phyloP scores from a whole-genome alignment of 148 eudicot species.

The Rhododendron williamsianum region DNA sequence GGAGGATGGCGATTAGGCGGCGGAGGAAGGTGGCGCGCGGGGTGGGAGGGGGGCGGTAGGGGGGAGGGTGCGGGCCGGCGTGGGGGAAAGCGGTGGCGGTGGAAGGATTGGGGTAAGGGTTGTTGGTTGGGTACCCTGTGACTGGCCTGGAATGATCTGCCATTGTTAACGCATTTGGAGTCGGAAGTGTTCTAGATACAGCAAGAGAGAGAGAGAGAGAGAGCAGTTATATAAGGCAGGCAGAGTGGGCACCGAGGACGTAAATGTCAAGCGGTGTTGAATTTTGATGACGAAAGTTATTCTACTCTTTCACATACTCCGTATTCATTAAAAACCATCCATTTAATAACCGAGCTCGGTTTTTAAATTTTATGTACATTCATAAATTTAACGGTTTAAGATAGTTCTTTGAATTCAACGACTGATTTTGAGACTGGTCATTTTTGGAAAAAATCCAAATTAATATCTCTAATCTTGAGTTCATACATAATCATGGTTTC shows the following conservation, averaged over 20 bases:
- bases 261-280: background rate
- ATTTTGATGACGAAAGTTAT: background rate
- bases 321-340: too few species aligned
- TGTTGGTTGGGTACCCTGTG: conserved; percentile 37
- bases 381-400: too few species aligned
- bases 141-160: conserved; percentile 16
- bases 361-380: too few species aligned
- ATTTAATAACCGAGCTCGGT: too few species aligned
- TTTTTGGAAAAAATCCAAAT: too few species aligned
- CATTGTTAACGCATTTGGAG: background rate
- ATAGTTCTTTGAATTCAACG: too few species aligned
- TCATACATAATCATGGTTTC: too few species aligned
- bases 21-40: conserved; percentile 62
- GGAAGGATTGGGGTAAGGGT: conserved; percentile 16
- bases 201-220: background rate
- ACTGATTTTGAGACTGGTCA: too few species aligned
- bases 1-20: conserved; percentile 45
- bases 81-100: conserved; percentile 37
- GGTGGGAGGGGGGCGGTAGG: conserved; percentile 24
- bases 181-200: background rate
- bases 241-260: background rate
- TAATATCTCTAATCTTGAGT: too few species aligned
- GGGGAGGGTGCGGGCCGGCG: conserved; percentile 33
- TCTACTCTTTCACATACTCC: background rate
- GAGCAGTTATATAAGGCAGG: background rate